Percentiles rank a stretch among this genome's conserved stretches.
phyloP scores from a whole-genome alignment of 108 stramenopile species.

The Cyclotella sp. region DNA sequence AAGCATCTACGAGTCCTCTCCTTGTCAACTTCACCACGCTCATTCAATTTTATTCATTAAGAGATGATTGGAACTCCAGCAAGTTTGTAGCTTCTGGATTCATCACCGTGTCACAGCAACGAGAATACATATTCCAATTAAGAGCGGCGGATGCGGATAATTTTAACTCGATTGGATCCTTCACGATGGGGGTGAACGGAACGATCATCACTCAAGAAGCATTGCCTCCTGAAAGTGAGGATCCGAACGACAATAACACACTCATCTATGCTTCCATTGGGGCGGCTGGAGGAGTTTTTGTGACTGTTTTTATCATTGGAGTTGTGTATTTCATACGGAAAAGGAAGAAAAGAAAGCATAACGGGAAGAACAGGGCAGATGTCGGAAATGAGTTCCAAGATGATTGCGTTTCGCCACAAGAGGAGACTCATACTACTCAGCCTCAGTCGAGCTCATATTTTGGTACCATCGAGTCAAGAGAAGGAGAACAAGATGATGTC shows the following conservation, averaged over 20 bases:
- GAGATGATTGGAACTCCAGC: slow-evolving; percentile 11
- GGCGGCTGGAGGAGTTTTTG: slow-evolving; percentile 32
- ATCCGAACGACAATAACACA: slow-evolving; percentile 6
- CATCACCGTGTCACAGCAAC: slow-evolving; percentile 16
- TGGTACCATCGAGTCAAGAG: slow-evolving; percentile 51
- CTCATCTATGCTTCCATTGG: slow-evolving; percentile 30
- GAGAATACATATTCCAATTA: slow-evolving; percentile 20
- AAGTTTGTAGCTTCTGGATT: slow-evolving; percentile 29
- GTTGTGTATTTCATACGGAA: slow-evolving; percentile 9
- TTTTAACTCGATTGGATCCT: slow-evolving; percentile 15
- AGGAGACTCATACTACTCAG: background rate
- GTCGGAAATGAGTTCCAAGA: slow-evolving; percentile 1
- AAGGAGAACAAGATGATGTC: slow-evolving; percentile 80
- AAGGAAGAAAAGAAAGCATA: slow-evolving; percentile 5
- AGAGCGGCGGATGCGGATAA: slow-evolving; percentile 23
- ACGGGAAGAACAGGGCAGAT: background rate
- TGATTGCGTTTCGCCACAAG: background rate
- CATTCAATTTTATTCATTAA: slow-evolving; percentile 1
- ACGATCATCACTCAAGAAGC: background rate
- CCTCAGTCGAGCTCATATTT: slow-evolving; percentile 37
- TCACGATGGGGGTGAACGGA: slow-evolving; percentile 34
- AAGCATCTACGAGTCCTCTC: slow-evolving; percentile 6
- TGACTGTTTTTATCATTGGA: slow-evolving; percentile 12
- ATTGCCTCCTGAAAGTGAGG: background rate
- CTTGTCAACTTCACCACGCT: background rate